These are phyloP conservation scores for Mitragyna speciosa DNA, from an alignment of 257 asterid genomes.

Conservation along the genomic window DNA sequence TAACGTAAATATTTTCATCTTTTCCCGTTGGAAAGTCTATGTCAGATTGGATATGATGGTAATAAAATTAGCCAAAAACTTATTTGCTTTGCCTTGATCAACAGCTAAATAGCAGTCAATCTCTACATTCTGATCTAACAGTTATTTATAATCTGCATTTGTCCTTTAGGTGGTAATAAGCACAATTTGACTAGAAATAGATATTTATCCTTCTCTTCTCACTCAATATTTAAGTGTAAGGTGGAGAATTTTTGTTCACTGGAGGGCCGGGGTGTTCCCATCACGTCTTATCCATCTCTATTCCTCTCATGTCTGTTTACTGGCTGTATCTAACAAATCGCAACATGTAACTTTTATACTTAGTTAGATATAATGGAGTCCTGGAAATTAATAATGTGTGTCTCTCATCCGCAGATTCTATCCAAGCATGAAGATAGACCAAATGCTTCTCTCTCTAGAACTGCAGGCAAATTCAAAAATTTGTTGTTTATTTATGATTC, in stretches of 20 bases:
- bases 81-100: too few species aligned
- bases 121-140: neutral
- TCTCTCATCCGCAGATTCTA: constrained; percentile 15
- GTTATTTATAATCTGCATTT: neutral
- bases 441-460: constrained; percentile 10
- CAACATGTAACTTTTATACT: too few species aligned
- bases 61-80: too few species aligned
- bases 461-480: constrained; percentile 14
- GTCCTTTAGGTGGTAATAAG: neutral
- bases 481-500: neutral
- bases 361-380: too few species aligned
- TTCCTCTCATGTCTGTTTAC: neutral
- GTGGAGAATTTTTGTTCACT: too few species aligned
- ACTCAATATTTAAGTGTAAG: neutral
- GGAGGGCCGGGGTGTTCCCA: too few species aligned
- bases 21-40: too few species aligned
- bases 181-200: neutral
- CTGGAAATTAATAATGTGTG: neutral
- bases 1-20: too few species aligned
- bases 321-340: too few species aligned
- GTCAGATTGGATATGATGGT: too few species aligned
- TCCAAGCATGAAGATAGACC: constrained; percentile 11
- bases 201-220: neutral
- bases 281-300: neutral
- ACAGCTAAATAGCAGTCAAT: too few species aligned